A percentile compares a stretch with the other conserved stretches of the same genome.
phyloP scores from a whole-genome alignment of 345 rosid species.

The Populus nigra region DNA sequence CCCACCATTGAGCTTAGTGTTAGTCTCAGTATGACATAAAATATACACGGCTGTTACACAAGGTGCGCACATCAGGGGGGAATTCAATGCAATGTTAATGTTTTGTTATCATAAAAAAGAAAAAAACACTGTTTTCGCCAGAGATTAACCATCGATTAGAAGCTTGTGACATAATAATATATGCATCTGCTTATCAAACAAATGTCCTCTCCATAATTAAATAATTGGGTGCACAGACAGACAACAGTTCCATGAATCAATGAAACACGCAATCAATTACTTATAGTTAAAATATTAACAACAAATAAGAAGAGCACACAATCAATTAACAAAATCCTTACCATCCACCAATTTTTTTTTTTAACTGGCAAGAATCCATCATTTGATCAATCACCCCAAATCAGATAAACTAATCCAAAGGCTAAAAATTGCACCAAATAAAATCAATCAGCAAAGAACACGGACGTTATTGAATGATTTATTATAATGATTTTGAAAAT shows the following conservation, averaged over 20 bases:
- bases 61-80: slow-evolving; percentile 13
- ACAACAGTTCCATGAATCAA: slow-evolving; percentile 46
- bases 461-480: slow-evolving; percentile 5
- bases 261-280: slow-evolving; percentile 25
- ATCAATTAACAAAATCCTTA: slow-evolving; percentile 12
- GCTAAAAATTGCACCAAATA: slow-evolving; percentile 4
- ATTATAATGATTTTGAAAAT: slow-evolving; percentile 7
- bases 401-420: slow-evolving; percentile 9
- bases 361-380: slow-evolving; percentile 2
- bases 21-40: slow-evolving; percentile 2
- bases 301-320: slow-evolving; percentile 8
- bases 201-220: slow-evolving; percentile 23
- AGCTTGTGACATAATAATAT: slow-evolving; percentile 22
- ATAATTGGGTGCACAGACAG: slow-evolving; percentile 29
- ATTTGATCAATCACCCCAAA: slow-evolving; percentile 16
- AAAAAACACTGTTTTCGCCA: slow-evolving; percentile 41
- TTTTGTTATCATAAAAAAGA: slow-evolving; percentile 28
- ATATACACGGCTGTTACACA: slow-evolving; percentile 6
- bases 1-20: slow-evolving; percentile 4
- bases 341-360: neutral
- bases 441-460: neutral
- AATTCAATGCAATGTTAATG: slow-evolving; percentile 4
- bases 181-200: slow-evolving; percentile 19
- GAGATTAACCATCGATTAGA: slow-evolving; percentile 35
- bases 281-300: slow-evolving; percentile 1